Base-by-base conservation (phyloP, 2,329 filamentous ascomycete genomes). In the Clonostachys chloroleuca region DNA sequence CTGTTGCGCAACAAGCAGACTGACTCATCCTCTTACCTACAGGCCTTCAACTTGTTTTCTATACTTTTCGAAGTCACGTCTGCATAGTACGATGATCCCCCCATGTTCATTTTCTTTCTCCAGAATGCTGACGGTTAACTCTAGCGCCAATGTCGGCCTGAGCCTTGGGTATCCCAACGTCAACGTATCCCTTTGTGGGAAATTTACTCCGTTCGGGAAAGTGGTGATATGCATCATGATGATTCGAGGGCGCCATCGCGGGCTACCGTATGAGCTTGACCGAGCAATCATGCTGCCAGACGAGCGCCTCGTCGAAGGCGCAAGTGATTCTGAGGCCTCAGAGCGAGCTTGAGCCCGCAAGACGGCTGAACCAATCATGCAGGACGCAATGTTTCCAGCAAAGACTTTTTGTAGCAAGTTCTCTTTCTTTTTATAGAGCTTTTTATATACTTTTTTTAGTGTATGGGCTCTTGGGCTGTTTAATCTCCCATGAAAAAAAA, bases 141-240 rank as follows among this genome's bases (percentile, higher is more conserved):
- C 12, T 30, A 67, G 64, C 34, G 62, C 58, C 44, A 67, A 66
- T 36, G 64, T 69, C 18, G 66, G 65, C 3, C 52, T 68, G 6
- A 63, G 59, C 39, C 56, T 68, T 1, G 62, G 65, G 12, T 56
- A 65, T 36, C 63, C 66, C 1, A 53, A 49, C 5, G 59, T 60
- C 12, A 46, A 47, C 10, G 54, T 58, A 1, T 64, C 64, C 1
- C 56, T 67, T 14, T 58, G 56, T 36, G 61, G 58, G 13, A 45
- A 59, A 39, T 64, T 66, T n/a, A 53, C 53, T 2, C 59, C 52
- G 0, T 63, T 64, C 30, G 60, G 64, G 50, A 68, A 68, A 48
- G 46, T 68, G 1, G 55, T 68, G 40, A 55, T 68, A n/a, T 67
- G 64, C 43, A 56, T 57, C 35, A 64, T 65, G 59, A 68, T 68